Evolutionary conservation across 2,329 filamentous ascomycete species (phyloP).

Genomic region (Pezicula neosporulosa): DNA sequence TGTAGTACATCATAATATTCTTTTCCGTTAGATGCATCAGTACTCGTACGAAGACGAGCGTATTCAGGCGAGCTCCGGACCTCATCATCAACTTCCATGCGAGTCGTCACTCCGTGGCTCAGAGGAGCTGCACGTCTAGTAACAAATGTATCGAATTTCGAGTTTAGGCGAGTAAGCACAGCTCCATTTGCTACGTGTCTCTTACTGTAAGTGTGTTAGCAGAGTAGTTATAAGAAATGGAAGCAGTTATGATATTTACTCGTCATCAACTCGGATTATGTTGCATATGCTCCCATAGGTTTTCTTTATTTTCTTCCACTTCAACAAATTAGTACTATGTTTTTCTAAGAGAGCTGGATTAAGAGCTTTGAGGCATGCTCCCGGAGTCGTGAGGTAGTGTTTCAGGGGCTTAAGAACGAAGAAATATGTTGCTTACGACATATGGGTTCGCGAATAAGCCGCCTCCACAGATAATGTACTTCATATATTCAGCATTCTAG

Average conservation of each 20-base stretch:
- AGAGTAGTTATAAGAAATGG: background rate
- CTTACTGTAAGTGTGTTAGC: slow-evolving; percentile 3
- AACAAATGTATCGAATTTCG: background rate
- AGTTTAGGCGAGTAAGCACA: slow-evolving; percentile 2
- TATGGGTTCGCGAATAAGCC: slow-evolving; percentile 5
- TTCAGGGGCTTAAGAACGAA: too few relatives aligned
- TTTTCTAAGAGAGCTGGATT: too few relatives aligned
- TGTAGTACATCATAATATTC: background rate
- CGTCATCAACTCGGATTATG: background rate
- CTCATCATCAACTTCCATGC: slow-evolving; percentile 1
- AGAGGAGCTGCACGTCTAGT: background rate
- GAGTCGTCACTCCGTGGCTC: slow-evolving; percentile 1
- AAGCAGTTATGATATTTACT: slow-evolving; percentile 1
- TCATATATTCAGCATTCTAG: background rate
- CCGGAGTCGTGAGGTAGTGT: too few relatives aligned
- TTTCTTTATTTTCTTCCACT: background rate
- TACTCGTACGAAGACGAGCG: background rate
- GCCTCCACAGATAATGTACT: slow-evolving; percentile 10
- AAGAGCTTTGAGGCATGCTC: too few relatives aligned
- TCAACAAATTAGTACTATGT: too few relatives aligned
- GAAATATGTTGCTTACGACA: background rate
- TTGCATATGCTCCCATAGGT: background rate
- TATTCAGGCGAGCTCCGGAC: background rate
- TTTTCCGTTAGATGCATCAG: background rate
- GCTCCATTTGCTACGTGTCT: slow-evolving; percentile 8